These are phyloP conservation scores for Smallanthus sonchifolius DNA, from an alignment of 129 eudicot species.

Conservation along the genomic window DNA sequence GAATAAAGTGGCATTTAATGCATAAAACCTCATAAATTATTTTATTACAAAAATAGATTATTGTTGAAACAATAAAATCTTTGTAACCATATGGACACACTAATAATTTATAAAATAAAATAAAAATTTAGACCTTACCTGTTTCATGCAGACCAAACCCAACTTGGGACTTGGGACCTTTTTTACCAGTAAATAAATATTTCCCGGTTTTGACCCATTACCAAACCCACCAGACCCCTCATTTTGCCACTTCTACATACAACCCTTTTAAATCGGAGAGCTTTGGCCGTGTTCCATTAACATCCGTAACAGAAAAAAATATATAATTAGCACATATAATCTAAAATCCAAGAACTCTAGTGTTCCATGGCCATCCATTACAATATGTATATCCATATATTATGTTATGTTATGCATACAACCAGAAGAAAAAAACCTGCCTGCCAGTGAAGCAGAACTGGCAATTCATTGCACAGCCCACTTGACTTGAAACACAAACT, in stretches of 20 bases:
- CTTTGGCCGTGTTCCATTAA: not conserved
- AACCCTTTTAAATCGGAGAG: not conserved
- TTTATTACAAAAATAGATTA: not conserved
- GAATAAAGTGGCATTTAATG: not conserved
- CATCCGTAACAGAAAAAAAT: not conserved
- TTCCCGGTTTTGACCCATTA: not conserved
- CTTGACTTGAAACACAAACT: constrained; percentile 99
- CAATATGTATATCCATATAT: not conserved
- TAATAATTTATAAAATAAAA: not conserved
- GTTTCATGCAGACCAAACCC: not conserved
- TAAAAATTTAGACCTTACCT: not conserved
- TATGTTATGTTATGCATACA: not conserved
- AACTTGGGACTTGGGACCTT: not conserved
- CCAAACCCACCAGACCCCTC: not conserved
- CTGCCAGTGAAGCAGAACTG: constrained; percentile 98
- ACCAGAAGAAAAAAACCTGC: constrained; percentile 33
- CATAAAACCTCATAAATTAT: not conserved
- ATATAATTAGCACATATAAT: not conserved
- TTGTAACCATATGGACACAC: not conserved
- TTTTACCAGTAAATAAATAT: not conserved
- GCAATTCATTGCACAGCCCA: constrained; percentile 97
- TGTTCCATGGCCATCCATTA: not conserved
- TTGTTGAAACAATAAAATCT: not conserved
- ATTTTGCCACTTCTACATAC: not conserved
- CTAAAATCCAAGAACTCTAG: not conserved